phyloP scores from a whole-genome alignment of 208 protist species.

The Leishmania aethiopica region DNA sequence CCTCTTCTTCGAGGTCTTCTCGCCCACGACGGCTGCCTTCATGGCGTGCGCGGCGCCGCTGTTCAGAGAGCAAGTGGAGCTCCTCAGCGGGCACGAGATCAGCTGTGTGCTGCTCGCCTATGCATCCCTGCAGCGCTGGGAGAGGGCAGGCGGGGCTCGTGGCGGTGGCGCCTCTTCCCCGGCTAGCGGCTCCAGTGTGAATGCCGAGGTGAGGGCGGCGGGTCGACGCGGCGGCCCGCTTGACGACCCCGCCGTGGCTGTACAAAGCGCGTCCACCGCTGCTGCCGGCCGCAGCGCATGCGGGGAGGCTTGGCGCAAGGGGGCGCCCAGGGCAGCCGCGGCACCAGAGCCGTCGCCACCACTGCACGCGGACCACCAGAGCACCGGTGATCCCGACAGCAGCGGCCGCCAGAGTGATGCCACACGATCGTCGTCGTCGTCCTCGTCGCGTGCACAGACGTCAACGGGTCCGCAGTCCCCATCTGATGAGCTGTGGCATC shows the following conservation, averaged over 20 bases:
- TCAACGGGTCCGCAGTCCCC: background rate
- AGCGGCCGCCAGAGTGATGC: background rate
- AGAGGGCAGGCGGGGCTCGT: background rate
- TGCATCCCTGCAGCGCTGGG: slow-evolving; percentile 51
- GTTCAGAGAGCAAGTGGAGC: slow-evolving; percentile 39
- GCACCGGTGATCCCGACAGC: slow-evolving; percentile 5
- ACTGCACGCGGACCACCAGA: background rate
- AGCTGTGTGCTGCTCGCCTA: slow-evolving; percentile 67
- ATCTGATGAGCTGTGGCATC: slow-evolving; percentile 1
- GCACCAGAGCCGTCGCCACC: background rate
- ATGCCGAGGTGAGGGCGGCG: background rate
- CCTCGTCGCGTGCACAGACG: background rate
- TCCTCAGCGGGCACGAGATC: slow-evolving; percentile 61
- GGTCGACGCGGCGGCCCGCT: background rate
- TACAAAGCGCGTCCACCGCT: slow-evolving; percentile 16
- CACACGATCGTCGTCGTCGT: background rate
- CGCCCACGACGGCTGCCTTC: slow-evolving; percentile 40
- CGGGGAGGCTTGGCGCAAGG: background rate
- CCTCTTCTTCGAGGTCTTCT: slow-evolving; percentile 69
- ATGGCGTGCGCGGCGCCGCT: slow-evolving; percentile 52
- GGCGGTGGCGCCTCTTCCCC: background rate
- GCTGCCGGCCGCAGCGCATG: background rate
- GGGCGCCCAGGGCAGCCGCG: background rate
- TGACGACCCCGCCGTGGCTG: background rate
- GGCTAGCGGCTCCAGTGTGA: background rate